Conservation (phyloP, 2,329 filamentous ascomycete genomes). For the Thermoascus crustaceus region DNA sequence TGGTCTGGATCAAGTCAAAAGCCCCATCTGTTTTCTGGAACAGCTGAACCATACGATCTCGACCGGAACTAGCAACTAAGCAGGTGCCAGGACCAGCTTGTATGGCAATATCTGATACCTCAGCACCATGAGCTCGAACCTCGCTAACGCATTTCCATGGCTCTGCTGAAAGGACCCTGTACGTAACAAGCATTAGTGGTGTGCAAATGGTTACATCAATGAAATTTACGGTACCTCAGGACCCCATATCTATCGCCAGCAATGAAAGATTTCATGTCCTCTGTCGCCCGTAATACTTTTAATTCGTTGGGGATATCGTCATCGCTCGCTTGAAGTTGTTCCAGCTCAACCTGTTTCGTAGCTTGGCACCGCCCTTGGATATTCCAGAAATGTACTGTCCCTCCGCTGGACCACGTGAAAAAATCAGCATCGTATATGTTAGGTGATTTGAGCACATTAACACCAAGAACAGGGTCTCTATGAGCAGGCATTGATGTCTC, state of each 20-base stretch:
- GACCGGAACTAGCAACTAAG: conserved; percentile 72
- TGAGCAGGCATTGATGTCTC: conserved; percentile 46
- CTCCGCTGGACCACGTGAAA: conserved; percentile 79
- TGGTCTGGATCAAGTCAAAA: conserved; percentile 78
- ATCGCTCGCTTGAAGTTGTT: conserved; percentile 45
- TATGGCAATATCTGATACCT: conserved; percentile 74
- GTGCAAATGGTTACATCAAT: background rate
- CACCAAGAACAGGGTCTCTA: conserved; percentile 57
- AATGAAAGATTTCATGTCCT: conserved; percentile 59
- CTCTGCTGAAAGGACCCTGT: conserved; percentile 32
- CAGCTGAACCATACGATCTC: conserved; percentile 90
- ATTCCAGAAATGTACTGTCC: conserved; percentile 76
- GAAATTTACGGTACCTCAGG: conserved; percentile 43
- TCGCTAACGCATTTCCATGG: conserved; percentile 58
- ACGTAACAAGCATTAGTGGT: conserved; percentile 13
- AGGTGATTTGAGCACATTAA: conserved; percentile 54
- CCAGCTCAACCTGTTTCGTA: conserved; percentile 60
- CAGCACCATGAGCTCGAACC: conserved; percentile 76
- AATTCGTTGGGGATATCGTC: conserved; percentile 48
- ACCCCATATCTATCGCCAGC: conserved; percentile 83
- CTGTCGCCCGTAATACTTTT: conserved; percentile 51
- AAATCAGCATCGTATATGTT: conserved; percentile 63
- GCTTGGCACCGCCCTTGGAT: conserved; percentile 60
- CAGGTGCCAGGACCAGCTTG: conserved; percentile 54
- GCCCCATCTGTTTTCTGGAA: conserved; percentile 55